Evolutionary conservation across 306 rosid genomes (phyloP).

Genomic region (Ochetophila trinervis): DNA sequence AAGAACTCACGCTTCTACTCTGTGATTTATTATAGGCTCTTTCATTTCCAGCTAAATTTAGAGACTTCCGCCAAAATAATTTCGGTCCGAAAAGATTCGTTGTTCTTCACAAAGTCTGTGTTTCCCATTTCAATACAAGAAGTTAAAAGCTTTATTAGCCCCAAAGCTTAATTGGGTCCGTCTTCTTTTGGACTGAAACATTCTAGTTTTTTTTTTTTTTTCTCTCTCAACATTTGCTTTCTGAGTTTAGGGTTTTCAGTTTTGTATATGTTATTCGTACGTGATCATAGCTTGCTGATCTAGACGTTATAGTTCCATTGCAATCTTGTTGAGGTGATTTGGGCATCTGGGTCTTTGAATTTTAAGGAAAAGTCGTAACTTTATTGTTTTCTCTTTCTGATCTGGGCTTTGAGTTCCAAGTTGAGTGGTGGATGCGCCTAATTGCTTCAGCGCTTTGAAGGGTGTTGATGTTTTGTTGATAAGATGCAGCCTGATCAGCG

Average conservation of each 20-base stretch:
- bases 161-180: slow-evolving; percentile 21
- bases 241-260: slow-evolving; percentile 16
- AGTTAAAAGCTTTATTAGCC: slow-evolving; percentile 18
- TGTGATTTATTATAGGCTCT: slow-evolving; percentile 41
- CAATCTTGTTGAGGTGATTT: slow-evolving; percentile 27
- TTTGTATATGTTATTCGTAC: slow-evolving; percentile 20
- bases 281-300: slow-evolving; percentile 34
- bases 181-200: slow-evolving; percentile 14
- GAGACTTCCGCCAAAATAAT: slow-evolving; percentile 36
- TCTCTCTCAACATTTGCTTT: slow-evolving; percentile 7
- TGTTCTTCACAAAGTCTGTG: slow-evolving; percentile 11
- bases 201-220: slow-evolving; percentile 4
- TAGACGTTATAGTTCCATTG: slow-evolving; percentile 22
- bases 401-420: slow-evolving; percentile 38
- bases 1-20: slow-evolving; percentile 25
- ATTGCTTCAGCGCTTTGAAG: slow-evolving; percentile 27
- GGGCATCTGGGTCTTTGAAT: slow-evolving; percentile 34
- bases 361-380: slow-evolving; percentile 19
- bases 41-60: slow-evolving; percentile 46
- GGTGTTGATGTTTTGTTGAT: slow-evolving; percentile 46
- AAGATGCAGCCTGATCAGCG: slow-evolving; percentile 85
- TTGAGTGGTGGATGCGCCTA: slow-evolving; percentile 42
- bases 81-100: slow-evolving; percentile 9
- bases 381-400: slow-evolving; percentile 18
- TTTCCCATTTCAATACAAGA: slow-evolving; percentile 21